These are phyloP conservation scores for Diatrype stigma DNA, from an alignment of 2,329 filamentous ascomycete species.

Conservation along the genomic window DNA sequence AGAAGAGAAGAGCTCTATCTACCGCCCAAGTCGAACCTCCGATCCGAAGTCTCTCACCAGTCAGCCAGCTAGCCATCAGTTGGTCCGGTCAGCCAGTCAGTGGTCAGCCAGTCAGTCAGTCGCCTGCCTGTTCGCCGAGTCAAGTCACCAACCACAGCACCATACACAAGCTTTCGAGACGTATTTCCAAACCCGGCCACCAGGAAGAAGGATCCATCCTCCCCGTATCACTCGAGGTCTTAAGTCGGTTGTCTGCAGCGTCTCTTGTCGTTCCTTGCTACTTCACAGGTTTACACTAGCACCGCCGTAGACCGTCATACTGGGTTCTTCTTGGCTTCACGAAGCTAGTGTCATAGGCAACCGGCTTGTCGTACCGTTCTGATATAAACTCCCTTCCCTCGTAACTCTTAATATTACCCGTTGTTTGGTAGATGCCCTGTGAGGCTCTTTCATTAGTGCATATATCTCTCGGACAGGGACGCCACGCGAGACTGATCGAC, in stretches of 20 bases:
- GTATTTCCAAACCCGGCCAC: neutral
- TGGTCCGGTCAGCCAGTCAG: too few relatives aligned
- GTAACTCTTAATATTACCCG: slow-evolving; percentile 16
- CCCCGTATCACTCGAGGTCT: slow-evolving; percentile 28
- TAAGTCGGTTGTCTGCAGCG: slow-evolving; percentile 38
- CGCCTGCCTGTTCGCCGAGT: too few relatives aligned
- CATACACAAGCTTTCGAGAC: slow-evolving; percentile 22
- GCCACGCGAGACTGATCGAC: slow-evolving; percentile 8
- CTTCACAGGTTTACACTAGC: slow-evolving; percentile 36
- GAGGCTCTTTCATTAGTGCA: slow-evolving; percentile 10
- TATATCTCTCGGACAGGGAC: slow-evolving; percentile 21
- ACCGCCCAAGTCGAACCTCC: slow-evolving; percentile 22
- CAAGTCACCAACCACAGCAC: too few relatives aligned
- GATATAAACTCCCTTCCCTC: slow-evolving; percentile 29
- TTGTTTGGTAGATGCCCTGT: slow-evolving; percentile 11
- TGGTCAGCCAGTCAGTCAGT: slow-evolving; percentile 24
- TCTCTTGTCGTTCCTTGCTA: slow-evolving; percentile 40
- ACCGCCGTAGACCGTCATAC: slow-evolving; percentile 49
- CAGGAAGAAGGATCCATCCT: slow-evolving; percentile 20
- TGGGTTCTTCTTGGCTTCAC: slow-evolving; percentile 37
- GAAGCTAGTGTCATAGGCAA: slow-evolving; percentile 48
- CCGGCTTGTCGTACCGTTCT: slow-evolving; percentile 48
- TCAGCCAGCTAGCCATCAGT: slow-evolving; percentile 24
- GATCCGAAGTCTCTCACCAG: slow-evolving; percentile 21
- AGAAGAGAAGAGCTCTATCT: slow-evolving; percentile 20